Evolutionary conservation across 2,329 filamentous ascomycete genomes (phyloP).

Genomic region (Pseudocercospora vitis): DNA sequence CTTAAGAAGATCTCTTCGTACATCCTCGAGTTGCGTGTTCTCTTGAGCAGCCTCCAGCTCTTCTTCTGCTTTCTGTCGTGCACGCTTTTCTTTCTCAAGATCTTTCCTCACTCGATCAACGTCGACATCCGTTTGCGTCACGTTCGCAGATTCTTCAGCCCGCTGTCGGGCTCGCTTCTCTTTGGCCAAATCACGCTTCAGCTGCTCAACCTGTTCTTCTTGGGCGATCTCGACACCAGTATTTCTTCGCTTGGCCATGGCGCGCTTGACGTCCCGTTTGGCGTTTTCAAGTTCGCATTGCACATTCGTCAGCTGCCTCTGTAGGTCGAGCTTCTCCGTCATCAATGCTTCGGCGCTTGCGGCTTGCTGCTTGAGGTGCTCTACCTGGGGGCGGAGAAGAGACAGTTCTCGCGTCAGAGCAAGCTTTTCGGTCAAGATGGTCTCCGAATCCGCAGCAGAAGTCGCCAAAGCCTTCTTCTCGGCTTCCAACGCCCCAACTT

Average conservation of each 20-base stretch:
- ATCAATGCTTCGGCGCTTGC: conserved; percentile 66
- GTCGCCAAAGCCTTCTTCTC: conserved; percentile 70
- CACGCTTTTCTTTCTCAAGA: conserved; percentile 36
- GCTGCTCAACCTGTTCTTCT: conserved; percentile 44
- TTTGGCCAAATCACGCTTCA: conserved; percentile 48
- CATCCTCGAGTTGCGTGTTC: conserved; percentile 37
- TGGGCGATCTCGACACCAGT: conserved; percentile 50
- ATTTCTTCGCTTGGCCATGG: conserved; percentile 51
- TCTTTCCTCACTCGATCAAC: conserved; percentile 37
- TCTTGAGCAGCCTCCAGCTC: conserved; percentile 42
- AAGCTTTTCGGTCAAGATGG: conserved; percentile 66
- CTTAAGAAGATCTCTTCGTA: conserved; percentile 36
- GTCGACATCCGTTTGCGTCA: conserved; percentile 35
- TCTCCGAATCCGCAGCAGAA: conserved; percentile 67
- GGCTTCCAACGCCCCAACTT: conserved; percentile 62
- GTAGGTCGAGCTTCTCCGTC: conserved; percentile 75
- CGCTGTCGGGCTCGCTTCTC: conserved; percentile 49
- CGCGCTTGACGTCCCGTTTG: conserved; percentile 66
- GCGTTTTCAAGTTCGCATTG: conserved; percentile 83
- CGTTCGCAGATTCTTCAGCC: conserved; percentile 40
- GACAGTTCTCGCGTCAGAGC: conserved; percentile 61
- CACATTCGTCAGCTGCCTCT: conserved; percentile 72
- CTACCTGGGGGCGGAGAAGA: conserved; percentile 60
- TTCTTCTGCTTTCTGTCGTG: conserved; percentile 36
- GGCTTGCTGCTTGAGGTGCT: conserved; percentile 61